Conservation (phyloP, 495 filamentous ascomycete genomes). For the Penicillium ucsense region DNA sequence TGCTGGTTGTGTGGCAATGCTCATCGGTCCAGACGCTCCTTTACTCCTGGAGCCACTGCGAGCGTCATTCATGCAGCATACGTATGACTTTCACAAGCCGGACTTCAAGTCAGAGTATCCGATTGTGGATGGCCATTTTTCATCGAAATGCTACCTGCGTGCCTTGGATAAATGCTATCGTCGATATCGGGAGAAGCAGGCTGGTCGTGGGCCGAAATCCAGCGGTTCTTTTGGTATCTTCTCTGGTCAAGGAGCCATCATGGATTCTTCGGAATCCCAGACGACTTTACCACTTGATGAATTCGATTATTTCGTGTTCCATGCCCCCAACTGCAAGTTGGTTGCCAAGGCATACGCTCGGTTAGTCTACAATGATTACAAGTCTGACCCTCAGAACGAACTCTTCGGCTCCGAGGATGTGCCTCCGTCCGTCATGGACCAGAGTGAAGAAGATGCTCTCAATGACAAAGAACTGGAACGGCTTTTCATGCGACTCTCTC, state of each 20-base stretch:
- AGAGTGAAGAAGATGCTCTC: neutral
- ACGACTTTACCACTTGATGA: slow-evolving; percentile 48
- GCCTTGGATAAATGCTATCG: slow-evolving; percentile 95
- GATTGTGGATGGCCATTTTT: slow-evolving; percentile 91
- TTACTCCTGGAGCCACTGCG: slow-evolving; percentile 80
- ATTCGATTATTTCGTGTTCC: slow-evolving; percentile 92
- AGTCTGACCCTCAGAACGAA: slow-evolving; percentile 24
- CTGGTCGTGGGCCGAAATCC: slow-evolving; percentile 43
- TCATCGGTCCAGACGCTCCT: slow-evolving; percentile 85
- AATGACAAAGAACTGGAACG: slow-evolving; percentile 1
- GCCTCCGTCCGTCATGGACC: neutral
- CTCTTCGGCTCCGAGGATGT: neutral
- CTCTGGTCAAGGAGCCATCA: neutral
- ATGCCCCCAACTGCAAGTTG: slow-evolving; percentile 94
- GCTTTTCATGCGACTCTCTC: neutral
- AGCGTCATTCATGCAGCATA: slow-evolving; percentile 83
- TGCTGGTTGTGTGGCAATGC: slow-evolving; percentile 86
- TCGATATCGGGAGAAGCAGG: slow-evolving; percentile 75
- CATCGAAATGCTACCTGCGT: slow-evolving; percentile 85
- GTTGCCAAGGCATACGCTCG: slow-evolving; percentile 91
- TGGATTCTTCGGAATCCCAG: slow-evolving; percentile 22
- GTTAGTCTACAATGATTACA: slow-evolving; percentile 91
- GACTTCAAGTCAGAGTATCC: slow-evolving; percentile 97
- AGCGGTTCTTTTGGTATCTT: slow-evolving; percentile 32
- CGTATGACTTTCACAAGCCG: slow-evolving; percentile 98